Evolutionary conservation across 2,329 filamentous ascomycete species (phyloP), one percentile per base, ranked within the genome.

Genomic region (Nigrograna mackinnonii): DNA sequence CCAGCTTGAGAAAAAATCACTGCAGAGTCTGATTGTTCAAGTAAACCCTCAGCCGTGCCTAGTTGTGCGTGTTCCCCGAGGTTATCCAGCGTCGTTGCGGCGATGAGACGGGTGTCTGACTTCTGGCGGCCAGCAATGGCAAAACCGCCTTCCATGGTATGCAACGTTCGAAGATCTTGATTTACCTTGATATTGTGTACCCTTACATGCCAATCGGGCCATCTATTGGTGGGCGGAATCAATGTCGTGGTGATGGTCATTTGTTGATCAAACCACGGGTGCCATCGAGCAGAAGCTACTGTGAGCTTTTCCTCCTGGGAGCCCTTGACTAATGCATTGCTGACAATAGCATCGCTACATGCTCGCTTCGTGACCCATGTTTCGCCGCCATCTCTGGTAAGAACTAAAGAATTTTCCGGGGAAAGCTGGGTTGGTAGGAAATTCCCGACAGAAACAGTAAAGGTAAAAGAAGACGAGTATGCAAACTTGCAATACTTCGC

Each of bases 401-500:
- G 31, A 17, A 33, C 13, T 14, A 33, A 17, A 17, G 31, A 33
- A 17, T 33, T 33, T 33, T 33, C 31, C 11, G 31, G 31, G 13
- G 31, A 12, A 33, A 33, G 31, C 16, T 33, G 31, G 4, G 13
- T 17, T 17, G 31, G 13, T 33, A 33, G 13, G 31, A 33, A 14
- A 33, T 33, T 33, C 18, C 31, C 31, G 13, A 33, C 31, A 14
- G 31, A 12, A 17, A 33, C 13, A 17, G 31, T 14, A 4, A 33
- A 33, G 18, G 31, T 33, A 17, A 33, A 33, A 12, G 31, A 33
- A 14, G 31, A 33, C 31, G 31, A 33, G 31, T 33, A 33, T 14
- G 31, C 31, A 17, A 33, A 33, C 31, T 33, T 33, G 31, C 31
- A 33, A 33, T 14, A 33, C 31, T 33, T 33, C 31, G 31, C 31